Evolutionary conservation across 164 flowering plant species (phyloP), one percentile per base, ranked within the genome.

Genomic region (Chloranthus sessilifolius): DNA sequence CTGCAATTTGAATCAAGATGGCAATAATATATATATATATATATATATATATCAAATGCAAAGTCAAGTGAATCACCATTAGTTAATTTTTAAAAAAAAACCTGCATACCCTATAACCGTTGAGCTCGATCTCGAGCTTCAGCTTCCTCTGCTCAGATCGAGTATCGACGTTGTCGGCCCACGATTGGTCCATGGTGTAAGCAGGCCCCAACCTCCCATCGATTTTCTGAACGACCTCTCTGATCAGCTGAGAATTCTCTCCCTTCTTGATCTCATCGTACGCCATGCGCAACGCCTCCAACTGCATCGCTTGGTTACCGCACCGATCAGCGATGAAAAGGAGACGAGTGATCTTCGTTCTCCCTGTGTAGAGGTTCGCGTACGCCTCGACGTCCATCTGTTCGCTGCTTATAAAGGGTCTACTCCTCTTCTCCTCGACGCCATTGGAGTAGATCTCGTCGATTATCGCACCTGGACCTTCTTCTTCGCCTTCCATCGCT

Each of bases 211-310:
- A 60, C 27, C 79, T 43, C 2, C 96, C 99, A 28, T 59, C 76
- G 39, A 94, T 85, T 78, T 75, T 94, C 73, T 66, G 60, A 9
- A 77, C 88, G 15, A 83, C 88, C 21, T 88, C 96, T 9, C 86
- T 52, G 46, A 70, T 81, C 19, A 82, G 43, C 75, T 70, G 81
- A 30, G 85, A 69, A 57, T 89, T 82, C 73, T 84, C 96, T 3
- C 95, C 97, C 61, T 85, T 89, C 73, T 86, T 94, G 37, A 81
- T 70, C 78, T 86, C 95, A 10, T 94, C 96, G 45, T 78, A 80
- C 3, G 96, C 96, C 89, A 94, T 86, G 22, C 96, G 46, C 8
- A 86, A 64, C 10, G 99, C 97, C 51, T 94, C 99, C 20, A 83
- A 24, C 58, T 81, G 72, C 89, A 80, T 79, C 47, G 73, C n/a